Base-by-base conservation (phyloP, 2,329 filamentous ascomycete genomes). In the Epichloe scottii region DNA sequence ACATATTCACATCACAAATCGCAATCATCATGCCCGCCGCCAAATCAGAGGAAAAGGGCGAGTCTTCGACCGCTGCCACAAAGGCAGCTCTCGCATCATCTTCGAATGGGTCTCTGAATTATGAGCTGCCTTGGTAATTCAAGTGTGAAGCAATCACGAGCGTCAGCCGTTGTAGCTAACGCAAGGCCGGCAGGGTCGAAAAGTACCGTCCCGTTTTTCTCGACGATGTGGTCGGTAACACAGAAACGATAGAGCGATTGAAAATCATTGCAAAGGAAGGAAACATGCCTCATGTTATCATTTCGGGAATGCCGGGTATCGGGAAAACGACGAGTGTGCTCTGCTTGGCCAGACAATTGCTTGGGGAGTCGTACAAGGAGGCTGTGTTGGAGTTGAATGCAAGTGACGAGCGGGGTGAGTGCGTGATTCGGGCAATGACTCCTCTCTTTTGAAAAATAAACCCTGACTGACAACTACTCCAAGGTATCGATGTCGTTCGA, bases 211-310 rank as follows among this genome's bases (percentile, higher is more conserved):
- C 93, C 1, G 79, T 95, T 49, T 94, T 94, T 69, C 82, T 98
- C 33, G 89, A 97, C 70, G 91, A 98, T 71, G 84, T 98, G 49
- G 93, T 98, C 50, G 93, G 93, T 63, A 98, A 98, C 69, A 95
- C 88, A 19, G 93, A 98, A 67, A 98, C 93, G 1, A 89, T 98
- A 61, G 91, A 97, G 68, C 86, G 93, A 51, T 75, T 98, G 61
- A 97, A 97, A 66, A 97, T 98, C 62, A 97, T 98, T 60, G 90
- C 93, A 45, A 93, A 90, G 68, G 93, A 97, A 71, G 93, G 93
- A 60, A 98, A 98, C 71, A 96, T 98, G 90, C 93, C 93, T 2
- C 93, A 98, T 70, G 82, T 98, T 63, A 97, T 98, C 69, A 97
- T 98, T 62, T 95, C 89, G n/a, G 93, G 93, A 54, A 97, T 95